Evolutionary conservation across 176 grass and related monocot species (phyloP), one percentile per base, ranked within the genome.

Genomic region (Carex pumila): DNA sequence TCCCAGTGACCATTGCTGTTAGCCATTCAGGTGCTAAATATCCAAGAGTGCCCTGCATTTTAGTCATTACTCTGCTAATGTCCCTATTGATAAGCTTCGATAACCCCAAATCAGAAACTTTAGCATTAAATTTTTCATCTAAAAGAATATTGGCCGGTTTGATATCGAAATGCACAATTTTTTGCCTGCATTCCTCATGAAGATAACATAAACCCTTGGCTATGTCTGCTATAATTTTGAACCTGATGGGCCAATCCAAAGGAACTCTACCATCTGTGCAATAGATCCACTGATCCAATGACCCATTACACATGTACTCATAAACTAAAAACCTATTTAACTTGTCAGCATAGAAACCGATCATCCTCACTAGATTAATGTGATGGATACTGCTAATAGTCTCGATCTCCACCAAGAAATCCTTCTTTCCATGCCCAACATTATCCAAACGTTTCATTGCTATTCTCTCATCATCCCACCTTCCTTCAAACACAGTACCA

Each of bases 1-100:
- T 94, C 17, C 88, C 86, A 9, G 86, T 89, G 3, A 94, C 87
- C 9, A 81, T 72, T 17, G 83, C 87, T 57, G 85, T 34, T 43
- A 91, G 79, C 92, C 89, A 89, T 73, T 94, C 88, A 30, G 92
- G 92, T 56, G 90, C 92, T 5, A 94, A 19, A 37, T 94, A 91
- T 14, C 92, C 89, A 22, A 59, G 85, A 6, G 85, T 91, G n/a
- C 87, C 85, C 62, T 85, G 80, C 85, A 91, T 88, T 79, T 83
- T 84, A 6, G 84, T 94, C n/a, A 88, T 61, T 7, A 91, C 84
- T 3, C 71, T 37, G 14, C 84, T 84, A 7, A 87, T 17, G 15
- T 92, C 88, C 37, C 90, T 85, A 12, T 85, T 88, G 1, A 91
- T 92, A 29, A 94, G 52, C 65, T 94, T 94, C 18, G 86, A 52